Percentiles rank a stretch among this genome's conserved stretches.
Evolutionary conservation across 192 early-diverging fungal species (phyloP).

Genomic region (Podila horticola): DNA sequence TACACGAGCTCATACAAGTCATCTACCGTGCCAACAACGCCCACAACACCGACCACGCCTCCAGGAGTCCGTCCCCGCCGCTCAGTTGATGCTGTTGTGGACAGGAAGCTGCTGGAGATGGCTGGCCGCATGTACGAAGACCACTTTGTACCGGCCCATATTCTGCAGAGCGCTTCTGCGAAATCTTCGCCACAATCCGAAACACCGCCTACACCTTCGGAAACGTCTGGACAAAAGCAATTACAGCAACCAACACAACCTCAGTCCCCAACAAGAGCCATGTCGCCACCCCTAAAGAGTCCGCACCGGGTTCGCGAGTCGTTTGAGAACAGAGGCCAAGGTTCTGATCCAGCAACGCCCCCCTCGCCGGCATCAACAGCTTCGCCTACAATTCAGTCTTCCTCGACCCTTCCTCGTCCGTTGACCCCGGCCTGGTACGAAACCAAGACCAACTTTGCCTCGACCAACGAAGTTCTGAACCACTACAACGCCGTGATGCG

Average conservation of each 20-base stretch:
- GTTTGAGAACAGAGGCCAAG: conserved; percentile 14
- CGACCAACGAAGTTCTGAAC: conserved; percentile 36
- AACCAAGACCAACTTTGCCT: conserved; percentile 34
- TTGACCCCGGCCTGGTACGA: conserved; percentile 46
- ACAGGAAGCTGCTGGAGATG: conserved; percentile 36
- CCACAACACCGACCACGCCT: conserved; percentile 36
- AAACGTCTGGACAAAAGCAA: neutral
- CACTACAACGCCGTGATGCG: conserved; percentile 44
- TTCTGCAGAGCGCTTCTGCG: neutral
- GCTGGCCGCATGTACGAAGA: conserved; percentile 36
- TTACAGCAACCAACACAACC: neutral
- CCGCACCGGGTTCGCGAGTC: conserved; percentile 32
- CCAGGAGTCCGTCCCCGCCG: conserved; percentile 46
- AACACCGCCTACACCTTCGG: neutral
- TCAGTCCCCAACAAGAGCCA: neutral
- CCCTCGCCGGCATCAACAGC: conserved; percentile 30
- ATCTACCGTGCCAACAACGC: conserved; percentile 10
- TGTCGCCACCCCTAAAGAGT: conserved; percentile 19
- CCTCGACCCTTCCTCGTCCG: conserved; percentile 29
- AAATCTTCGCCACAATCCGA: neutral
- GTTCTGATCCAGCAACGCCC: neutral
- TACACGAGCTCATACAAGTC: neutral
- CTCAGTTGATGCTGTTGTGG: conserved; percentile 34
- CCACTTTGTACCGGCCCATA: conserved; percentile 24
- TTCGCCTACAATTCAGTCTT: conserved; percentile 14